Evolutionary conservation across 306 rosid genomes (phyloP), one percentile per base, ranked within the genome.

Genomic region (Alnus glutinosa): DNA sequence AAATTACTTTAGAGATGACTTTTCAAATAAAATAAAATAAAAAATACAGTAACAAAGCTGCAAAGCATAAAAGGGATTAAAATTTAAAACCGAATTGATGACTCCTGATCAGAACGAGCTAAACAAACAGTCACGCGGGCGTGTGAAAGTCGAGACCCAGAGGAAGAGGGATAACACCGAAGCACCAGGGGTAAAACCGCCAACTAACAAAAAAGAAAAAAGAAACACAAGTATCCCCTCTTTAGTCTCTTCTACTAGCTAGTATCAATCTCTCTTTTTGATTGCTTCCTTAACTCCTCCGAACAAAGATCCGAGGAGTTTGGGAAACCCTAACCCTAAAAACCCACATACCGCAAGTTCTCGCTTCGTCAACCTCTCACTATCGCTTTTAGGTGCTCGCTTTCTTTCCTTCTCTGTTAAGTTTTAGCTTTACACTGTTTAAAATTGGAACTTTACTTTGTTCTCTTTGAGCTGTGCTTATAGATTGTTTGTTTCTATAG

Each of bases 301-400:
- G 68, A 64, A 16, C 34, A 79, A 46, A 81, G 84, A 85, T 86
- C 89, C 86, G 80, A 81, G 82, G 80, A 82, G 80, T 85, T 84
- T 80, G 77, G 82, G 78, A 80, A 81, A 80, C 71, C 85, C 88
- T 75, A 74, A 58, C 70, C 66, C 78, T 77, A 1, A 14, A 61
- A 30, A 47, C 59, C 64, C 49, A 34, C 79, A 14, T 62, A 28
- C 80, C 2, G 13, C 32, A 7, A 23, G 68, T 23, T 36, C 28
- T 49, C 36, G 50, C 55, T 77, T 55, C 54, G 50, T 64, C 75
- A 16, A 80, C 55, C 55, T 78, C 47, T 71, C 79, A 13, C 81
- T 32, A 9, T 62, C 73, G 10, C 55, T 50, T 32, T 75, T 72
- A 28, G 76, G 84, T 89, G 73, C 85, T 71, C 32, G 54, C 57